Conservation (phyloP, 2,329 filamentous ascomycete species). For the Pseudopithomyces maydicus region DNA sequence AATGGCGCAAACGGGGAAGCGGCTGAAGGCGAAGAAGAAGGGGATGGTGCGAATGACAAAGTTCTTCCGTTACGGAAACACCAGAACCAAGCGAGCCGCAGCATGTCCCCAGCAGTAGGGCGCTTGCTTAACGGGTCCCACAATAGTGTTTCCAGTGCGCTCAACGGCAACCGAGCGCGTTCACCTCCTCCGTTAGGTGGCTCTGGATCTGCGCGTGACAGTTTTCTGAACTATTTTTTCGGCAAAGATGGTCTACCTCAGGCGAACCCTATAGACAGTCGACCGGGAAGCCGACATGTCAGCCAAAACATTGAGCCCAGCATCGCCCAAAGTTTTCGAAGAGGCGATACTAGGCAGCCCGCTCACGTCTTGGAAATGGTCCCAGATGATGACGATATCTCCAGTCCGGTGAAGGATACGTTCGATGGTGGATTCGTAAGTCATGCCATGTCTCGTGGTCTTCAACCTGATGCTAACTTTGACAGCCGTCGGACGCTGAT, state of each 20-base stretch:
- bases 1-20: slow-evolving; percentile 59
- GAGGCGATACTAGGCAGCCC: slow-evolving; percentile 63
- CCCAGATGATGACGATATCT: slow-evolving; percentile 49
- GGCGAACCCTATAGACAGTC: slow-evolving; percentile 42
- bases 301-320: slow-evolving; percentile 80
- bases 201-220: slow-evolving; percentile 75
- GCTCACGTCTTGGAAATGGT: slow-evolving; percentile 48
- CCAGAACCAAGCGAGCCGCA: slow-evolving; percentile 67
- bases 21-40: slow-evolving; percentile 68
- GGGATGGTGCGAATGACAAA: slow-evolving; percentile 59
- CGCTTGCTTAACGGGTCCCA: slow-evolving; percentile 64
- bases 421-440: slow-evolving; percentile 66
- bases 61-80: slow-evolving; percentile 66
- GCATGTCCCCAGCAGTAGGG: slow-evolving; percentile 80
- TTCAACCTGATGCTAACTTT: slow-evolving; percentile 20
- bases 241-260: slow-evolving; percentile 79
- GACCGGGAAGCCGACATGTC: slow-evolving; percentile 66
- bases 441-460: slow-evolving; percentile 20
- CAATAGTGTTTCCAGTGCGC: slow-evolving; percentile 63
- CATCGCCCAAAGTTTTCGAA: slow-evolving; percentile 81
- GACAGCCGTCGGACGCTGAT: slow-evolving; percentile 47
- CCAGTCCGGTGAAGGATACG: slow-evolving; percentile 40
- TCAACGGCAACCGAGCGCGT: slow-evolving; percentile 68
- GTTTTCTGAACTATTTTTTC: slow-evolving; percentile 98
- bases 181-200: slow-evolving; percentile 66